Conservation (phyloP, 345 rosid genomes). For the Arabis alpina region DNA sequence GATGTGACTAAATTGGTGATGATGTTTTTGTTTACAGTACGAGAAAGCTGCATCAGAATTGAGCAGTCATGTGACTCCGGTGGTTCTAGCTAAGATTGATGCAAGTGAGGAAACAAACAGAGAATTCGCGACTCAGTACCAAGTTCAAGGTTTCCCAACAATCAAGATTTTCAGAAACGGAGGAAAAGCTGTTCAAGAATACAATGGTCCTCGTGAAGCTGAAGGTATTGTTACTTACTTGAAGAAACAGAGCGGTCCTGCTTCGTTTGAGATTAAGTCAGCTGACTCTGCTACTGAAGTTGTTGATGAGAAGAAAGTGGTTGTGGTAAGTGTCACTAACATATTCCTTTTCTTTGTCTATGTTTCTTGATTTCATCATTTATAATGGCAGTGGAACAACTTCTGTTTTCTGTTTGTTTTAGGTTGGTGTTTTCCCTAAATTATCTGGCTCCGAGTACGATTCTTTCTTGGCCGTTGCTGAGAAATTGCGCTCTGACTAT, state of each 20-base stretch:
- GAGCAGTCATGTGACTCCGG: slow-evolving; percentile 68
- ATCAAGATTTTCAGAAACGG: slow-evolving; percentile 85
- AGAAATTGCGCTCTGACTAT: slow-evolving; percentile 83
- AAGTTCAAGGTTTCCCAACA: slow-evolving; percentile 83
- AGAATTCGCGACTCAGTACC: slow-evolving; percentile 59
- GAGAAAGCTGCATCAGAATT: slow-evolving; percentile 89
- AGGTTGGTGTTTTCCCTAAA: slow-evolving; percentile 93
- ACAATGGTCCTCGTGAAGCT: slow-evolving; percentile 93
- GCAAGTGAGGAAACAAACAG: slow-evolving; percentile 81
- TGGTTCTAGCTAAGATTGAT: slow-evolving; percentile 87
- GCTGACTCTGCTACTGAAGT: slow-evolving; percentile 62
- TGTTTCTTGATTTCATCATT: slow-evolving; percentile 1
- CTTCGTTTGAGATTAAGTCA: slow-evolving; percentile 80
- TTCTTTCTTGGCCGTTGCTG: slow-evolving; percentile 67
- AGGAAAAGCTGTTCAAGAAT: slow-evolving; percentile 78
- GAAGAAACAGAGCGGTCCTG: slow-evolving; percentile 94
- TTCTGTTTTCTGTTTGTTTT: slow-evolving; percentile 31
- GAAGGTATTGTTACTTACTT: slow-evolving; percentile 82
- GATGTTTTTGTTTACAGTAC: slow-evolving; percentile 52
- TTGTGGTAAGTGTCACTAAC: slow-evolving; percentile 57
- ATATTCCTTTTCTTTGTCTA: neutral
- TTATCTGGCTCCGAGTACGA: slow-evolving; percentile 85
- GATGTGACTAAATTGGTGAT: neutral
- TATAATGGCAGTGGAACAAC: neutral
- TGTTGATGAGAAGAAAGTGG: slow-evolving; percentile 69